Base-by-base conservation (phyloP, 192 early-diverging fungal species). In the Entomortierella parvispora region DNA sequence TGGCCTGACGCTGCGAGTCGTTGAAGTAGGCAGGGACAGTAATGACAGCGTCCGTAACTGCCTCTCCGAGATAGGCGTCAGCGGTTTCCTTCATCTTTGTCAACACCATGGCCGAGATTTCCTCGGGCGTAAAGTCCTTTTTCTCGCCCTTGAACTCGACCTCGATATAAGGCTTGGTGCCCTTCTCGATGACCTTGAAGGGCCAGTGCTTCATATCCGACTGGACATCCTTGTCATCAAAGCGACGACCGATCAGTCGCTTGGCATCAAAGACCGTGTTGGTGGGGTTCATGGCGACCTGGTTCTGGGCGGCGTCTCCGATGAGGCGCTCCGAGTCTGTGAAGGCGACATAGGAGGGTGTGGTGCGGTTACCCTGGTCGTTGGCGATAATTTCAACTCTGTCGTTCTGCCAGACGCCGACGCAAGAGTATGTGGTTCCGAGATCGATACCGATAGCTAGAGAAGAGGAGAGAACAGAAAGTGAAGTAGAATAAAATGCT, bases 191-290 rank as follows among this genome's bases (percentile, higher is more conserved):
- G 79, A 98, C 88, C 81, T 93, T 94, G 91, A 96, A 98, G 25
- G 94, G 89, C 92, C 92, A 96, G 90, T 96, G 94, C 92, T 99
- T 97, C 95, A 99, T 99, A 83, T 99, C 97, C 49, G 93, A 89
- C 86, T 99, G 96, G 55, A 99, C 97, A 72, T 97, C 96, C 65
- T 82, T 62, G 81, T 97, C 96, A 25, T 83, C 84, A 79, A 95
- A 99, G 64, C 91, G 90, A 82, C 96, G 96, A 78, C 97, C 97
- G 81, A 99, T 98, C 25, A 98, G 87, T 85, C 97, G 97, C 88
- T 99, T 99, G 71, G 96, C 97, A 83, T 97, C 94, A 68, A 96
- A 99, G 51, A 99, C 96, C 58, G 97, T 99, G 87, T 98, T 98
- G 86, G 88, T 67, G 28, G 97, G 96, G 88, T 97, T 97, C 95